Evolutionary conservation across 2,329 filamentous ascomycete genomes (phyloP).

Genomic region (Paecilomyces sp.): DNA sequence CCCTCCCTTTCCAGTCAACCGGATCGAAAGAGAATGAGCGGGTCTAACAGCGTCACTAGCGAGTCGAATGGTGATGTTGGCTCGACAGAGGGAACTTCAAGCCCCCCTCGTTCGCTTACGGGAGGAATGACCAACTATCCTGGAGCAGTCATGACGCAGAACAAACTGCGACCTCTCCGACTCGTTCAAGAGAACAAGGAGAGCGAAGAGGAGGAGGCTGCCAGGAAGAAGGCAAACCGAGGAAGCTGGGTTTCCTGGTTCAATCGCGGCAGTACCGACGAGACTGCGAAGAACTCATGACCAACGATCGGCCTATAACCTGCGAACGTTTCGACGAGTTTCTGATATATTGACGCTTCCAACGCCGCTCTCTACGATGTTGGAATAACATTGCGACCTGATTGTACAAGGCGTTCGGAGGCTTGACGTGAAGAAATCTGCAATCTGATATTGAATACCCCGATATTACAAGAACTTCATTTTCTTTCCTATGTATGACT

Average conservation of each 20-base stretch:
- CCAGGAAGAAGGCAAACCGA: slow-evolving; percentile 39
- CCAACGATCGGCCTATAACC: neutral
- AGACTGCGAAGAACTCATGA: slow-evolving; percentile 6
- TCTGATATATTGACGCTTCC: slow-evolving; percentile 12
- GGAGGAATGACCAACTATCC: slow-evolving; percentile 64
- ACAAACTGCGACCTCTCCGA: slow-evolving; percentile 76
- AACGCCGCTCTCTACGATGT: neutral
- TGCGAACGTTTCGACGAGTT: slow-evolving; percentile 10
- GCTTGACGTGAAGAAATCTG: neutral
- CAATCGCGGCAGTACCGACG: slow-evolving; percentile 27
- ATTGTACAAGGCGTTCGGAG: slow-evolving; percentile 1
- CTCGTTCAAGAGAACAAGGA: slow-evolving; percentile 72
- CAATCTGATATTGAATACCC: neutral
- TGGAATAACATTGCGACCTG: neutral
- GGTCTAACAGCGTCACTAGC: slow-evolving; percentile 54
- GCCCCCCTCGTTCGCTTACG: slow-evolving; percentile 57
- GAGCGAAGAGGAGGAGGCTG: slow-evolving; percentile 36
- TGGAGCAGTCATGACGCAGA: slow-evolving; percentile 54
- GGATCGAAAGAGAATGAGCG: slow-evolving; percentile 51
- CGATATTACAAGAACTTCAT: neutral
- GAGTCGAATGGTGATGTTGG: slow-evolving; percentile 39
- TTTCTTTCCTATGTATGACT: neutral
- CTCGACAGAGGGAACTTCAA: slow-evolving; percentile 41
- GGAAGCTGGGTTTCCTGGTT: slow-evolving; percentile 43
- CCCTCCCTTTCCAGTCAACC: slow-evolving; percentile 45